A percentile compares a stretch with the other conserved stretches of the same genome.
Conservation (phyloP, 169 alveolate genomes). For the Plasmodium relictum region DNA sequence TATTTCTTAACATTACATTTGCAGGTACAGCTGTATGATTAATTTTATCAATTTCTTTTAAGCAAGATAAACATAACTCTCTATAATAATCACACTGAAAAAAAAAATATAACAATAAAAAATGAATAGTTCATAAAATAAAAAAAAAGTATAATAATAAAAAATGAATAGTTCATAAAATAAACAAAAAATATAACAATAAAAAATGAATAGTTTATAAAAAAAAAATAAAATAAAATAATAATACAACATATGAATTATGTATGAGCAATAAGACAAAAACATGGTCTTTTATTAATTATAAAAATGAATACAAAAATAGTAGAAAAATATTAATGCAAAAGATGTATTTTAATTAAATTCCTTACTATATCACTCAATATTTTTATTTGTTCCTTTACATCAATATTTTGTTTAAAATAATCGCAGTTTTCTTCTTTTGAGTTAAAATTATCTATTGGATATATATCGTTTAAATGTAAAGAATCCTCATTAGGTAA, state of each 20-base stretch:
- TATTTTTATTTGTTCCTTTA: slow-evolving; percentile 36
- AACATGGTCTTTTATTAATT: too few species aligned
- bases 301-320: too few species aligned
- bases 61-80: slow-evolving; percentile 48
- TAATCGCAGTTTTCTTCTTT: not conserved
- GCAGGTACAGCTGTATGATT: slow-evolving; percentile 50
- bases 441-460: not conserved
- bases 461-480: slow-evolving; percentile 11
- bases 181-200: not conserved
- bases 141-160: not conserved
- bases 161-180: slow-evolving; percentile 13
- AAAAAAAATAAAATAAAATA: slow-evolving; percentile 3
- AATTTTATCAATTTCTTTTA: slow-evolving; percentile 72
- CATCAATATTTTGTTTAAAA: slow-evolving; percentile 11
- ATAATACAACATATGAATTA: not conserved
- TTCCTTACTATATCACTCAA: slow-evolving; percentile 31
- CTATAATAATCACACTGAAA: slow-evolving; percentile 66
- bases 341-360: not conserved
- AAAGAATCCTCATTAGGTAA: slow-evolving; percentile 8
- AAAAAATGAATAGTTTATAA: slow-evolving; percentile 10
- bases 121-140: slow-evolving; percentile 13
- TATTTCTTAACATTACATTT: slow-evolving; percentile 61
- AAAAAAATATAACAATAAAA: not conserved
- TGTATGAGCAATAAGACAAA: too few species aligned
- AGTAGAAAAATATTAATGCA: not conserved